Base-by-base conservation (phyloP, 208 protist species). In the Trypanosoma rangeli region DNA sequence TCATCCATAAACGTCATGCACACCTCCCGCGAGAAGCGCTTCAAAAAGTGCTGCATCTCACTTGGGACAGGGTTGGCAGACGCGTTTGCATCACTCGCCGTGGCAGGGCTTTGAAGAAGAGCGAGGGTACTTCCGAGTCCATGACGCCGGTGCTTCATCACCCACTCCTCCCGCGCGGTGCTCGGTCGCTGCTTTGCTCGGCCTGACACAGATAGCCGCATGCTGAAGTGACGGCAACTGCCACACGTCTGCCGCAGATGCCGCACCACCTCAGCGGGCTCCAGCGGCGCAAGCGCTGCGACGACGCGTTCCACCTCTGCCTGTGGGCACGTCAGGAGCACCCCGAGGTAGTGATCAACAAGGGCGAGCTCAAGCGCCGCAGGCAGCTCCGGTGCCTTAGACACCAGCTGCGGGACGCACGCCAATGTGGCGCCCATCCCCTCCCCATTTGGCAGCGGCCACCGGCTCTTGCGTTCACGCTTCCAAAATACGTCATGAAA, bases 1-100 rank as follows among this genome's bases (percentile, higher is more conserved):
- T 86, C 84, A 22, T 85, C 74, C 35, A 93, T 60, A 61, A 92
- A 92, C 7, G 73, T 76, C 56, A 78, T 73, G 33, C 79, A 79
- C 1, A 80, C 82, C 62, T 85, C 79, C 15, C 70, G 59, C 12
- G 76, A 63, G 48, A 86, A 88, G 62, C 31, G 46, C 15, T 65
- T 67, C 3, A 72, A 29, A 52, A 88, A 89, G 49, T 59, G 60
- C 13, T 59, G 44, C 39, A 87, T 29, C 1, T 77, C 35, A 20
- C 52, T 60, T 50, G 55, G 15, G 12, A 29, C 18, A 20, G 24
- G 12, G 1, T 48, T 18, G n/a, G 29, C 2, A 56, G 33, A 10
- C 26, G 53, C 64, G 39, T 59, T 33, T 24, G 44, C 44, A 37
- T 39, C 52, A 26, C 55, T 68, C 29, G 33, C 56, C 31, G 33